Base-by-base conservation (phyloP, 2,329 filamentous ascomycete genomes). In the Talaromyces albobiverticillius region DNA sequence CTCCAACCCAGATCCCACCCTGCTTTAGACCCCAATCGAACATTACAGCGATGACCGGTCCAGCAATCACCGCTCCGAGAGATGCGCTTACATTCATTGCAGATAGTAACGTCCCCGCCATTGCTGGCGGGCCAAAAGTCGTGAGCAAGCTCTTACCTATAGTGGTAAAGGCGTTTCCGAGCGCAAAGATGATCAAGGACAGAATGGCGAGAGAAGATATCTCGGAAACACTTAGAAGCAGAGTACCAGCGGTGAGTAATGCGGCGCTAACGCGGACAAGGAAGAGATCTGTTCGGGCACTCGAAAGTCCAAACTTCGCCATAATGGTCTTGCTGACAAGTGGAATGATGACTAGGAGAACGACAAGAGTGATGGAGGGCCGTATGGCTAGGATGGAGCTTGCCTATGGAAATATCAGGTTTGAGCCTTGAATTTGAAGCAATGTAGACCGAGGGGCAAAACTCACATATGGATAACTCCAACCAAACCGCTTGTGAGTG, bases 51-150 rank as follows among this genome's bases (percentile, higher is more conserved):
- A 51, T 41, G 36, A 43, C 41, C 36, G 48, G 48, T 42, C 48
- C 48, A 51, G 48, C 48, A 51, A 43, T 51, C 38, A 51, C 36
- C 36, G 48, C 48, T 51, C 48, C 48, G 36, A 51, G 48, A 23
- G 48, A 51, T 43, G 48, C 48, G 25, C 48, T 51, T 42, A 51
- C 36, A 51, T 51, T 51, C 48, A 51, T 51, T 43, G 48, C 48
- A 42, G 48, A 51, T n/a, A 51, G 48, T 42, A 51, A 16, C 31
- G 48, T 51, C 36, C 48, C 48, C 48, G 48, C 48, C 36, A 51
- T 43, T 22, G 41, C 48, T 8, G 48, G 48, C 22, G 48, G 48
- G 18, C 48, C 48, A 23, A 51, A 51, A 51, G 22, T 43, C 36
- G 48, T 51, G 36, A 51, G 48, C 36, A 51, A 51, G 23, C 48